Percentiles rank a stretch among this genome's conserved stretches.
Evolutionary conservation across 306 rosid genomes (phyloP).

Genomic region (Medicago ruthenica): DNA sequence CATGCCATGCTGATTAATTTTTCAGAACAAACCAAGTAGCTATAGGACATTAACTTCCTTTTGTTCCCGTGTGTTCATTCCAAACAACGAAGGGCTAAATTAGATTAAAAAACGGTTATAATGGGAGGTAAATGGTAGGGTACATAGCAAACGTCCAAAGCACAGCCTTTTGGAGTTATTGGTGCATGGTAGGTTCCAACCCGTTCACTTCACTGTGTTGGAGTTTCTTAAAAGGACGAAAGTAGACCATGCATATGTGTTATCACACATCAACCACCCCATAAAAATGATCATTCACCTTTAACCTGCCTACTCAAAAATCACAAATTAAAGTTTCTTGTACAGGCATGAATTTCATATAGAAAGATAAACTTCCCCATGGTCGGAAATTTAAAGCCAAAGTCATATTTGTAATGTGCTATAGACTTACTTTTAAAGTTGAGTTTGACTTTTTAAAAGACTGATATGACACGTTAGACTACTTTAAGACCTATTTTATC

Average conservation of each 20-base stretch:
- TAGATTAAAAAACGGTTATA: constrained; percentile 33
- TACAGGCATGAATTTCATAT: no score
- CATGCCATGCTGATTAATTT: constrained; percentile 17
- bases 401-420: no score
- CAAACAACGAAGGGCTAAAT: not conserved
- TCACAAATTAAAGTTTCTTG: no score
- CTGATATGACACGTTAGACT: no score
- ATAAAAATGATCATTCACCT: no score
- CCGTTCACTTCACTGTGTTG: constrained; percentile 19
- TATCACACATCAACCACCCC: not conserved
- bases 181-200: constrained; percentile 24
- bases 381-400: no score
- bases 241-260: constrained; percentile 17
- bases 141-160: constrained; percentile 12
- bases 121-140: constrained; percentile 1
- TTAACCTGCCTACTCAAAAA: no score
- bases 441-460: no score
- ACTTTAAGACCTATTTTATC: no score
- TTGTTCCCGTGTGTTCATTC: not conserved
- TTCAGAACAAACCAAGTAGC: not conserved
- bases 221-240: constrained; percentile 34
- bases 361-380: no score
- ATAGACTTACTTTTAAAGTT: no score
- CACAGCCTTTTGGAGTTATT: constrained; percentile 47
- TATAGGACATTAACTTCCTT: constrained; percentile 27